A percentile compares a stretch with the other conserved stretches of the same genome.
Conservation (phyloP, 352 stramenopile genomes). For the Thraustochytrium striatum region DNA sequence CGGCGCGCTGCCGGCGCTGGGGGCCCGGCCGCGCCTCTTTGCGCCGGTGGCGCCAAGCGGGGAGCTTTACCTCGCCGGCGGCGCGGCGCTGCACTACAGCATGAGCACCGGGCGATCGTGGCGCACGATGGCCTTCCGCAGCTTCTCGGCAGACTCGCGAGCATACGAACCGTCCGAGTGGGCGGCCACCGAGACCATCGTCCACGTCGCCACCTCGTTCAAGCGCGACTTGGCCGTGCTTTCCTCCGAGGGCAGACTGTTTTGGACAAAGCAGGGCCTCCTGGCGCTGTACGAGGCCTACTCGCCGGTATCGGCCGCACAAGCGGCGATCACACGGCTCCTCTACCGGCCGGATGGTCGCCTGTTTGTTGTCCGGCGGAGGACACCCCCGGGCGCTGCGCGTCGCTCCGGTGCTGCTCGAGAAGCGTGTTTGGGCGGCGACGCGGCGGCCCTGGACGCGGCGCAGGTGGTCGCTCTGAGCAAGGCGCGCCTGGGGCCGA, state of each 20-base stretch:
- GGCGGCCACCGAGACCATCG: not conserved
- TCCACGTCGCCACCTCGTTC: not conserved
- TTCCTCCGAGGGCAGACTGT: not conserved
- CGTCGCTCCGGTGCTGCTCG: too few species aligned
- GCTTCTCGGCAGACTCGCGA: not conserved
- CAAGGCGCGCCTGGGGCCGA: too few species aligned
- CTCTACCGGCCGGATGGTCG: slow-evolving; percentile 6
- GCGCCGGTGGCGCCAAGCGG: slow-evolving; percentile 5
- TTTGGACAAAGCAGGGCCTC: slow-evolving; percentile 15
- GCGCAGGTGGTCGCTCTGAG: too few species aligned
- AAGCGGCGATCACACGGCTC: not conserved
- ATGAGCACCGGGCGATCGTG: slow-evolving; percentile 11
- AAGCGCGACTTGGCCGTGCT: not conserved
- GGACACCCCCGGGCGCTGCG: too few species aligned
- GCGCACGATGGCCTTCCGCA: not conserved
- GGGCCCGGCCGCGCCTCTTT: not conserved
- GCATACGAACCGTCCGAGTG: not conserved
- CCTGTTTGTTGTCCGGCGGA: not conserved
- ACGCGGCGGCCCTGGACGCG: too few species aligned
- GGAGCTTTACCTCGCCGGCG: slow-evolving; percentile 6
- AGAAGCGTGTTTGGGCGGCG: too few species aligned
- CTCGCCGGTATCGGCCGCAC: not conserved
- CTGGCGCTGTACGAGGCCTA: not conserved
- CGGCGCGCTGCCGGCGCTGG: not conserved
- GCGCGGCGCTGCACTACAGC: not conserved